These are phyloP conservation scores for Hericium erinaceus DNA, from an alignment of 768 basidiomycete genomes.

Conservation along the genomic window DNA sequence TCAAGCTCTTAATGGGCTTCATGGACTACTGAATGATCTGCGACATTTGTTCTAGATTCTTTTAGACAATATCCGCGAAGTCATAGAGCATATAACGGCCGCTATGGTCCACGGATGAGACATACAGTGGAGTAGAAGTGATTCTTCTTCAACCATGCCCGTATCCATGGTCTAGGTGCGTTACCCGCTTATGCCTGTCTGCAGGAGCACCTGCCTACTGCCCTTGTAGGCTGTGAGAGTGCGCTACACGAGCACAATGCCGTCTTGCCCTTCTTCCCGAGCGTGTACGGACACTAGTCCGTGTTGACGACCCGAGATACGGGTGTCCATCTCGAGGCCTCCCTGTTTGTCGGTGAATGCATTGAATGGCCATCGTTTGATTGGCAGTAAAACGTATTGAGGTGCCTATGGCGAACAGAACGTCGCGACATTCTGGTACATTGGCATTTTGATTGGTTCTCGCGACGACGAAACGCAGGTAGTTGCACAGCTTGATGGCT, in stretches of 20 bases:
- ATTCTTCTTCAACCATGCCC: not conserved
- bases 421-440: not conserved
- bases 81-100: not conserved
- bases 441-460: not conserved
- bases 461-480: not conserved
- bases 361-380: not conserved
- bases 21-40: not conserved
- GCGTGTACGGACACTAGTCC: no score
- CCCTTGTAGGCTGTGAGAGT: no score
- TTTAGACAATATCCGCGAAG: not conserved
- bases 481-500: not conserved
- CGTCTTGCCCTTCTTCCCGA: no score
- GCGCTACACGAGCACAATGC: no score
- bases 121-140: not conserved
- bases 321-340: no score
- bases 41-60: not conserved
- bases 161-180: not conserved
- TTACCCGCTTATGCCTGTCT: not conserved
- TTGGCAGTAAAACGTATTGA: not conserved
- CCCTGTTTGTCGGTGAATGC: not conserved
- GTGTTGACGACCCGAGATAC: no score
- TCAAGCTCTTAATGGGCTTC: not conserved
- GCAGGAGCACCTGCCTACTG: no score
- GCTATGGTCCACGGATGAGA: not conserved
- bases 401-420: not conserved